phyloP scores from a whole-genome alignment of 805 yeast species.

The Wickerhamiella alocasiicola region DNA sequence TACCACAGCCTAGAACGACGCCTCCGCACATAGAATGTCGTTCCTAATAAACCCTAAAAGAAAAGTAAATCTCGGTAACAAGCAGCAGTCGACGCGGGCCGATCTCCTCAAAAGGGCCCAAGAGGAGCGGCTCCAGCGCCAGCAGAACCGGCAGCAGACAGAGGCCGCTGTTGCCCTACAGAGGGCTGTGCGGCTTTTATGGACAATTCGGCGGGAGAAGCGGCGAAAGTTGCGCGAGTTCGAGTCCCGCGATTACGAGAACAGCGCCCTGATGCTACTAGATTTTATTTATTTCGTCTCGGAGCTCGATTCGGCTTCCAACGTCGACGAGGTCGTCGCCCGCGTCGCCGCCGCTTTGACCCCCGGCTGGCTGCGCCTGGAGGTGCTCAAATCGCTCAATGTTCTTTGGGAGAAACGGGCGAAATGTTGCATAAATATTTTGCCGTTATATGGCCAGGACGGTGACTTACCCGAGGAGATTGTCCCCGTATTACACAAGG shows the following conservation, averaged over 20 bases:
- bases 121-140: constrained; percentile 54
- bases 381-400: neutral
- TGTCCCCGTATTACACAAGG: neutral
- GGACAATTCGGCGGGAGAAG: constrained; percentile 25
- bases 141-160: constrained; percentile 37
- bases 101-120: constrained; percentile 51
- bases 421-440: neutral
- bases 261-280: constrained; percentile 15
- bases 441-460: neutral
- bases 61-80: constrained; percentile 46
- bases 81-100: constrained; percentile 30
- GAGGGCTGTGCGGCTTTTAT: constrained; percentile 32
- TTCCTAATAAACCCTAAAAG: constrained; percentile 56
- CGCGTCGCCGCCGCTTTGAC: neutral
- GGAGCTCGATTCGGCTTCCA: neutral
- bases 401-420: neutral
- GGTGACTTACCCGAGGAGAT: neutral
- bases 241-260: constrained; percentile 5
- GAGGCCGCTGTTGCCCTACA: constrained; percentile 43
- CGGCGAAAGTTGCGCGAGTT: constrained; percentile 27
- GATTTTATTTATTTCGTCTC: constrained; percentile 4
- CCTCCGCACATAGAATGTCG: too few relatives aligned
- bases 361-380: neutral
- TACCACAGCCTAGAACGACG: too few relatives aligned
- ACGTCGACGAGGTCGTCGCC: neutral